These are phyloP conservation scores for Nothopassalora personata DNA, from an alignment of 2,329 filamentous ascomycete genomes.

Conservation along the genomic window DNA sequence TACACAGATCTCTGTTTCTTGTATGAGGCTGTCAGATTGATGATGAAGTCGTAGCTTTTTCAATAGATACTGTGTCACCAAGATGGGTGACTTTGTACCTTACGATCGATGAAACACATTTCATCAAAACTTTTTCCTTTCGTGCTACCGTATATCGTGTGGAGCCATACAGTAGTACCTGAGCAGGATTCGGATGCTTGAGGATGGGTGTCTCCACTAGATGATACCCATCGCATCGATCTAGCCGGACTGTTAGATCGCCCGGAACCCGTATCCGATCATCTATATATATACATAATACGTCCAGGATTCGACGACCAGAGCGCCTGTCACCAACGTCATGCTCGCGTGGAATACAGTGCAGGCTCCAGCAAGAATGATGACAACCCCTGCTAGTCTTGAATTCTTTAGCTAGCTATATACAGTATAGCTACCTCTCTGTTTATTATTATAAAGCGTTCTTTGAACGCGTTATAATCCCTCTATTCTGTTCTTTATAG, in stretches of 20 bases:
- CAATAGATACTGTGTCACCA: no score
- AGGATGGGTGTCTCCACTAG: background rate
- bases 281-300: background rate
- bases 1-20: background rate
- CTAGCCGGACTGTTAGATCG: background rate
- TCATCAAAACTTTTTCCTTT: background rate
- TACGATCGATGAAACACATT: no score
- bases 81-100: no score
- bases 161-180: background rate
- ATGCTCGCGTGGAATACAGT: no score
- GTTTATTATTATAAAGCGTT: no score
- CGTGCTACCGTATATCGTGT: background rate
- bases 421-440: no score
- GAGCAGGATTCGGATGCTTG: background rate
- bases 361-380: no score
- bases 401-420: no score
- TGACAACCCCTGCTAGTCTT: no score
- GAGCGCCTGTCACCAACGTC: no score
- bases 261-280: background rate
- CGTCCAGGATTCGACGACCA: background rate
- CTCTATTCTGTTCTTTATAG: no score
- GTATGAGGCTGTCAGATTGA: background rate
- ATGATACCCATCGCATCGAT: background rate
- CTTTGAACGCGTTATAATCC: no score
- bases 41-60: background rate